A percentile compares a stretch with the other conserved stretches of the same genome.
Evolutionary conservation across 371 early-diverging fungal genomes (phyloP).

Genomic region (Mortierella sp.): DNA sequence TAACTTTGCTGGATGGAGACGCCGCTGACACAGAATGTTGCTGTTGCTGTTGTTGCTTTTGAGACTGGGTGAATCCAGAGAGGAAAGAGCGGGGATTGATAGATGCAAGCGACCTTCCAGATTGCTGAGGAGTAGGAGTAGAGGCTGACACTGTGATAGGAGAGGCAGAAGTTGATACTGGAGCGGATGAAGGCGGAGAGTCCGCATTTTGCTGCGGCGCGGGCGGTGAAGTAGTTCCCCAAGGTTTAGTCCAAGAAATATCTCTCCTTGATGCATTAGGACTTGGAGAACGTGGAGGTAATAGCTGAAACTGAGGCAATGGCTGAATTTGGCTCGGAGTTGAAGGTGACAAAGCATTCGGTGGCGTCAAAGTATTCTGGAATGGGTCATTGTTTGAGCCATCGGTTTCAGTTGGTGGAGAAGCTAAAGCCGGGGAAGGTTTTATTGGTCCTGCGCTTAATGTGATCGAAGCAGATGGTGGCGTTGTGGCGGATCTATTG

Average conservation of each 20-base stretch:
- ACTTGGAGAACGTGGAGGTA: slow-evolving; percentile 30
- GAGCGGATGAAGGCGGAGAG: background rate
- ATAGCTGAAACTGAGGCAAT: slow-evolving; percentile 12
- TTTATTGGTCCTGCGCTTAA: background rate
- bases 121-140: background rate
- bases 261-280: slow-evolving; percentile 20
- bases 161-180: background rate
- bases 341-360: background rate
- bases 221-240: background rate
- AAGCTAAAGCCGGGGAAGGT: background rate
- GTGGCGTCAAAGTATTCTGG: background rate
- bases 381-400: background rate
- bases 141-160: background rate
- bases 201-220: slow-evolving; percentile 1
- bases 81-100: slow-evolving; percentile 28
- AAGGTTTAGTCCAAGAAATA: slow-evolving; percentile 3
- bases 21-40: slow-evolving; percentile 1
- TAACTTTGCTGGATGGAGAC: background rate
- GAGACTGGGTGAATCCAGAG: slow-evolving; percentile 14
- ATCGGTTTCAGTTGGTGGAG: slow-evolving; percentile 1
- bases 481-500: slow-evolving; percentile 15
- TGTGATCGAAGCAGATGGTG: background rate
- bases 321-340: slow-evolving; percentile 13
- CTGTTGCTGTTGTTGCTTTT: slow-evolving; percentile 13
- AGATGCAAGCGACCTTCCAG: slow-evolving; percentile 13